Evolutionary conservation across 2,329 filamentous ascomycete genomes (phyloP).

Genomic region (Trichoderma endophyticum): DNA sequence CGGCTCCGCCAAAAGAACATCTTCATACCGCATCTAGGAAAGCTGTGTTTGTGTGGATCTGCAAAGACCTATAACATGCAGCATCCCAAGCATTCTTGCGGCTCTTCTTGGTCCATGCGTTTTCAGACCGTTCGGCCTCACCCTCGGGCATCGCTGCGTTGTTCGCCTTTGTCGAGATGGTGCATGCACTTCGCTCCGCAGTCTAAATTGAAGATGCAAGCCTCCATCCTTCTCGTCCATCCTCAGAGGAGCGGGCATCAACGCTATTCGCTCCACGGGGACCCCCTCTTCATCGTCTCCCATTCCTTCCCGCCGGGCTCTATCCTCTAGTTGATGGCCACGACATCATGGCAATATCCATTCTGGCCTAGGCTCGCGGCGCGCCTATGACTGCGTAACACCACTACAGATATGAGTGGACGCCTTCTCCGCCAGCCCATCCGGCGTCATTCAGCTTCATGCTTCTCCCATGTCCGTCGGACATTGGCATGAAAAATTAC

Average conservation of each 20-base stretch:
- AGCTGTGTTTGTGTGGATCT: not conserved
- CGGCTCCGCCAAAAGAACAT: conserved; percentile 11
- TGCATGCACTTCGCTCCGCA: not conserved
- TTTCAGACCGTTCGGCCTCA: not conserved
- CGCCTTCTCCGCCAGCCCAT: not conserved
- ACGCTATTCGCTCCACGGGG: conserved; percentile 1
- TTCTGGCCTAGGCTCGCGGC: conserved; percentile 8
- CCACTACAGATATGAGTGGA: not conserved
- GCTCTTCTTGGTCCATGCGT: conserved; percentile 2
- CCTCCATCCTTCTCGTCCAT: conserved; percentile 8
- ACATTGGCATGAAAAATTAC: not conserved
- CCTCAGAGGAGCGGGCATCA: conserved; percentile 9
- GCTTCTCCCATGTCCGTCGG: not conserved
- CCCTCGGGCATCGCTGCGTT: conserved; percentile 6
- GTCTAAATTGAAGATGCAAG: conserved; percentile 13
- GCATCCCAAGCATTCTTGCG: not conserved
- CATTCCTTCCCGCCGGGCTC: conserved; percentile 12
- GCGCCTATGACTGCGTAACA: conserved; percentile 12
- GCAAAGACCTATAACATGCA: conserved; percentile 2
- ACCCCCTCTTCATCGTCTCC: not conserved
- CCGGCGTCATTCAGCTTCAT: conserved; percentile 6
- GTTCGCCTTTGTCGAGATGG: not conserved
- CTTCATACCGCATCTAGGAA: not conserved
- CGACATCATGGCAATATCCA: conserved; percentile 7
- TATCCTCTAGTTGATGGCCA: conserved; percentile 13